A percentile compares a stretch with the other conserved stretches of the same genome.
These are phyloP conservation scores for Hevea brasiliensis DNA, from an alignment of 345 rosid species.

Conservation along the genomic window DNA sequence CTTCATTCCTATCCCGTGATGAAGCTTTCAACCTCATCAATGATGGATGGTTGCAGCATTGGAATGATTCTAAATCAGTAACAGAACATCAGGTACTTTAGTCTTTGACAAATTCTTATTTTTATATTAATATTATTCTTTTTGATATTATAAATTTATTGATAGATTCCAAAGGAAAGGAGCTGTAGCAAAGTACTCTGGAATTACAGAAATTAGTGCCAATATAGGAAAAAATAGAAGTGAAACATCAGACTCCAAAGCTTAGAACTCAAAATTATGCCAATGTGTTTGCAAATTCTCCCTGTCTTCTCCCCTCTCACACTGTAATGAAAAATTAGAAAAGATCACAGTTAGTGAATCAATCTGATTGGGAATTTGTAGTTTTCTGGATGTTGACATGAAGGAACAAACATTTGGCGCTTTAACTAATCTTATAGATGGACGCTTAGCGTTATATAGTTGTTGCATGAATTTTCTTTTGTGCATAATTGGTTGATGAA, in stretches of 20 bases:
- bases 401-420: neutral
- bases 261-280: neutral
- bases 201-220: neutral
- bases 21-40: constrained; percentile 62
- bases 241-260: neutral
- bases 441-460: too few relatives aligned
- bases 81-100: constrained; percentile 65
- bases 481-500: neutral
- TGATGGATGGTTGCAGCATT: constrained; percentile 58
- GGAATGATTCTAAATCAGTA: constrained; percentile 26
- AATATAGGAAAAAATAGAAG: neutral
- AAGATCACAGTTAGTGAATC: neutral
- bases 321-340: neutral
- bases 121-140: too few relatives aligned
- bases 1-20: constrained; percentile 70
- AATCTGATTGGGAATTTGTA: neutral
- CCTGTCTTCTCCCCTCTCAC: too few relatives aligned
- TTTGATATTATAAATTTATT: neutral
- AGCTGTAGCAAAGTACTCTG: neutral
- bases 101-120: too few relatives aligned
- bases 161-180: neutral
- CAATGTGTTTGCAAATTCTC: neutral
- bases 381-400: neutral
- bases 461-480: neutral
- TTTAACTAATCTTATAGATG: neutral